These are phyloP conservation scores for Nyctanthes arbortristis DNA, from an alignment of 257 asterid species.

Conservation along the genomic window DNA sequence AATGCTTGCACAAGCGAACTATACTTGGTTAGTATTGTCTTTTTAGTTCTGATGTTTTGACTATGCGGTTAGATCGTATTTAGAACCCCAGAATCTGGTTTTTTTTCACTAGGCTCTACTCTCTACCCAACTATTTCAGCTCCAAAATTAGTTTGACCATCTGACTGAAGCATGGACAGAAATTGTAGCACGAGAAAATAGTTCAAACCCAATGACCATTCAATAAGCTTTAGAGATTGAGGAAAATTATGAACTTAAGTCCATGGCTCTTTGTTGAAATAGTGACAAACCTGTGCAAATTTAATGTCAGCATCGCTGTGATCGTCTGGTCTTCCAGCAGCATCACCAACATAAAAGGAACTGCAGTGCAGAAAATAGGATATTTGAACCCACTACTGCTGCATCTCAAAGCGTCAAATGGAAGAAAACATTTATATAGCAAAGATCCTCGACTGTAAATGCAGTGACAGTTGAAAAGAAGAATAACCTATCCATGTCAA, in stretches of 20 bases:
- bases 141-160: not conserved
- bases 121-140: not conserved
- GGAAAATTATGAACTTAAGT: not conserved
- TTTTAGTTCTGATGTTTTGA: not conserved
- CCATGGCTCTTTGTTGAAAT: not conserved
- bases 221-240: not conserved
- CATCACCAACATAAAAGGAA: constrained; percentile 98
- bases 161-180: not conserved
- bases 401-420: not conserved
- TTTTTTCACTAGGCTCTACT: too few species aligned
- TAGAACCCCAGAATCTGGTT: not conserved
- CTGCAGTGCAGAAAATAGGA: constrained; percentile 36
- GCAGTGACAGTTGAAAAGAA: constrained; percentile 20
- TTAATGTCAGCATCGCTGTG: constrained; percentile 88
- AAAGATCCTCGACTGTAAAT: constrained; percentile 1
- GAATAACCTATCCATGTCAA: constrained; percentile 76
- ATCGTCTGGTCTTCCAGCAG: constrained; percentile 87
- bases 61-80: not conserved
- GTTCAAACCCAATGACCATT: not conserved
- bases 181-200: not conserved
- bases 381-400: constrained; percentile 1
- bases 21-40: not conserved
- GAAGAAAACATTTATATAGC: constrained; percentile 11
- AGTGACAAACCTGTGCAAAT: constrained; percentile 76
- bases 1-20: not conserved